phyloP scores from a whole-genome alignment of 108 stramenopile species.

The Stephanodiscus triporus region DNA sequence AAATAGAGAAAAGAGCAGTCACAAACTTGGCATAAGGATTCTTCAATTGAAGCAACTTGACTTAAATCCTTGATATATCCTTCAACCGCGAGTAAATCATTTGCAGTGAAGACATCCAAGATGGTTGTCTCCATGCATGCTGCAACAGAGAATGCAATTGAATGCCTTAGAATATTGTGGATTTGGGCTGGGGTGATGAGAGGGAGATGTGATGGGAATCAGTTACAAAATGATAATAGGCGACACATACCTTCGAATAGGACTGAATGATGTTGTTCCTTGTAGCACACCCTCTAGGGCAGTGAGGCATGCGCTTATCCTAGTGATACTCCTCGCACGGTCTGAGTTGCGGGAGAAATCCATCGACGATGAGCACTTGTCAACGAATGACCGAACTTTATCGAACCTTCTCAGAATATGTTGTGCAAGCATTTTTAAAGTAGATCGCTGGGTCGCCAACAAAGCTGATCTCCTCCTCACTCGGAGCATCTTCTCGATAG shows the following conservation, averaged over 20 bases:
- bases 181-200: background rate
- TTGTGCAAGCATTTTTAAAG: conserved; percentile 50
- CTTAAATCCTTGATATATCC: conserved; percentile 32
- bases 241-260: conserved; percentile 25
- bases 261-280: conserved; percentile 49
- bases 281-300: conserved; percentile 49
- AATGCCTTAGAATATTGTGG: conserved; percentile 14
- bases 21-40: conserved; percentile 30
- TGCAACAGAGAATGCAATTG: conserved; percentile 35
- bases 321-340: conserved; percentile 29
- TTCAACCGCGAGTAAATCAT: conserved; percentile 33
- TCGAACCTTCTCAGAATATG: conserved; percentile 48
- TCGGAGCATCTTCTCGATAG: conserved; percentile 52
- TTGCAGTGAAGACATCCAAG: conserved; percentile 22
- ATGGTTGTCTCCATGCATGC: conserved; percentile 43
- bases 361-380: conserved; percentile 35
- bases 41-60: conserved; percentile 38
- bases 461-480: conserved; percentile 47
- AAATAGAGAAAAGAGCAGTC: conserved; percentile 56
- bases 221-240: too few relatives aligned
- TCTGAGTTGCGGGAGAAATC: conserved; percentile 21
- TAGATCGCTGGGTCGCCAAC: conserved; percentile 35
- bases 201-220: background rate
- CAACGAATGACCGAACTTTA: conserved; percentile 31
- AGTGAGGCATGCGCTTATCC: conserved; percentile 43